Conservation (phyloP, 164 flowering plant species). For the Macadamia tetraphylla region DNA sequence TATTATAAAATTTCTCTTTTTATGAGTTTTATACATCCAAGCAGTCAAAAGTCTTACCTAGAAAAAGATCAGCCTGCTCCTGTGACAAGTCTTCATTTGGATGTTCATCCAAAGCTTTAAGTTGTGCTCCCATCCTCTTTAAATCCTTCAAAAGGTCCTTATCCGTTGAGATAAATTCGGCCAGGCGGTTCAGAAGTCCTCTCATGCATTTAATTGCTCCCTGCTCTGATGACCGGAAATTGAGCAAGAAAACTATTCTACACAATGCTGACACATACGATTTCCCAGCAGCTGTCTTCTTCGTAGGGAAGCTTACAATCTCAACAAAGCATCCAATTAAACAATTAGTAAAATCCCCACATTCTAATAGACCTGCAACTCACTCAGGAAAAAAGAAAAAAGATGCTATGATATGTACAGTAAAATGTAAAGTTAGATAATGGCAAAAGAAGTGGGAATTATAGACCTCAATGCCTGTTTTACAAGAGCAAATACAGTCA, state of each 20-base stretch:
- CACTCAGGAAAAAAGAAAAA: background rate
- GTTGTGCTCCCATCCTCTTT: constrained; percentile 51
- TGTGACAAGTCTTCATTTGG: constrained; percentile 53
- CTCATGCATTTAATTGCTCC: constrained; percentile 64
- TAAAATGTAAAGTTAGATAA: background rate
- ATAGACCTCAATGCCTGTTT: background rate
- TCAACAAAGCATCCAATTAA: constrained; percentile 18
- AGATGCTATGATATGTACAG: background rate
- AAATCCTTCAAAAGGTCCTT: constrained; percentile 73
- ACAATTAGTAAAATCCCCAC: background rate
- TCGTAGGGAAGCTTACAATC: constrained; percentile 56
- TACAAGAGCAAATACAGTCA: background rate
- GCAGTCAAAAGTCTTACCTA: constrained; percentile 37
- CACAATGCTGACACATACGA: constrained; percentile 67
- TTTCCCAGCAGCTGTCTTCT: constrained; percentile 80
- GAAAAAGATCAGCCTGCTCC: constrained; percentile 46
- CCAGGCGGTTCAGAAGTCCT: constrained; percentile 44
- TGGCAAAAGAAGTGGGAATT: background rate
- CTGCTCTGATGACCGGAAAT: constrained; percentile 61
- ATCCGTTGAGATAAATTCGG: constrained; percentile 43
- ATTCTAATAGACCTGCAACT: background rate
- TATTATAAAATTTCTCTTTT: too few species aligned
- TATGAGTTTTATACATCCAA: too few species aligned
- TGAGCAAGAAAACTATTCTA: constrained; percentile 51
- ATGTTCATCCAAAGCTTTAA: constrained; percentile 44